Conservation (phyloP, 768 basidiomycete species). For the Phlegmacium glaucopus region DNA sequence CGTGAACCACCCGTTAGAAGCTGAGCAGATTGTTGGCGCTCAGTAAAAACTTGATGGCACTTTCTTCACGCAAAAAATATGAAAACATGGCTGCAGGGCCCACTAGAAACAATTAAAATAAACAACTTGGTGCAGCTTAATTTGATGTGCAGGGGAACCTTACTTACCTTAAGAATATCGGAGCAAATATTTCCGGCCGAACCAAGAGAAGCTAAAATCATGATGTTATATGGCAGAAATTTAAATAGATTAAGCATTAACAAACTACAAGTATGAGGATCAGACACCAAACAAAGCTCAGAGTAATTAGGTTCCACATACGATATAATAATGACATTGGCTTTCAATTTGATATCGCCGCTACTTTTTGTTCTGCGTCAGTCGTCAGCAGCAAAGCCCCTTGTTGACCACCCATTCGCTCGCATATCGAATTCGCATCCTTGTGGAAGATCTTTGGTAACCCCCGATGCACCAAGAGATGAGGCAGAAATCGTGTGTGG, state of each 20-base stretch:
- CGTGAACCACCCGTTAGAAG: too few species aligned
- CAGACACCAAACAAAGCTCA: neutral
- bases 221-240: too few species aligned
- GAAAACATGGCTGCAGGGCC: too few species aligned
- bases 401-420: slow-evolving; percentile 48
- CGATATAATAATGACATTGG: slow-evolving; percentile 12
- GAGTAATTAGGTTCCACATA: neutral
- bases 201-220: too few species aligned
- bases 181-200: too few species aligned
- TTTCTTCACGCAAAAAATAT: too few species aligned
- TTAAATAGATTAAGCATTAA: slow-evolving; percentile 11
- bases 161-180: too few species aligned
- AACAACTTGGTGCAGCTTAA: too few species aligned
- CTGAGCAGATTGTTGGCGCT: too few species aligned
- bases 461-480: slow-evolving; percentile 36
- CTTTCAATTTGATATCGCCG: slow-evolving; percentile 7
- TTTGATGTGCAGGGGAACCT: too few species aligned
- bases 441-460: slow-evolving; percentile 46
- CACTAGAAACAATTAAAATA: too few species aligned
- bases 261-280: slow-evolving; percentile 3
- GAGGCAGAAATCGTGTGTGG: slow-evolving; percentile 47
- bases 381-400: slow-evolving; percentile 26
- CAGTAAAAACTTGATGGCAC: too few species aligned
- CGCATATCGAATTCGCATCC: slow-evolving; percentile 39
- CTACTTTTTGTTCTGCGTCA: slow-evolving; percentile 12